Evolutionary conservation across 2,329 filamentous ascomycete genomes (phyloP), one percentile per base, ranked within the genome.

Genomic region (Macroventuria anomochaeta): DNA sequence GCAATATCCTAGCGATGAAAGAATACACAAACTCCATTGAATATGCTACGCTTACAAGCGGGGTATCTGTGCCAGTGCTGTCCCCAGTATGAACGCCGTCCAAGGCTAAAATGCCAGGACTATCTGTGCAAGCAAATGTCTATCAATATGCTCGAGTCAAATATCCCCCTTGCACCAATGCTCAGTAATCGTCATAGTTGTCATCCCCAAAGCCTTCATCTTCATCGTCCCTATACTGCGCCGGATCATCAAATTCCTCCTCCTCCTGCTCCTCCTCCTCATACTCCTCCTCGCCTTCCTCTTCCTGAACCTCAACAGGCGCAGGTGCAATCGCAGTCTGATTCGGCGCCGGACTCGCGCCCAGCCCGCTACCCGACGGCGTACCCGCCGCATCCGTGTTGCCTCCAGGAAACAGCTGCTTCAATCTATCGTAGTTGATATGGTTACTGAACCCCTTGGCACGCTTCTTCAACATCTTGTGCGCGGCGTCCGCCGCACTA

Each of bases 391-490:
- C 46, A 17, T 56, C 52, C 17, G 59, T 57, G 18, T 51, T 61
- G 4, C 54, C 46, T 6, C 43, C 66, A 3, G 62, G 68, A 18
- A 79, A 79, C 4, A 80, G 63, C 26, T 72, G 71, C 34, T 75
- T 73, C 43, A 81, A 64, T 20, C 68, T 72, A 17, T 78, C 77
- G 61, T 81, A 82, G 57, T 82, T 76, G 59, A 82, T 75, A 55
- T 76, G 68, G 31, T 72, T 75, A 52, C 74, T 76, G 66, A 79
- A 78, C 8, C 70, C 67, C 25, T 72, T 72, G 3, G 71, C 76
- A 18, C 76, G 69, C 68, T 78, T 79, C 60, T 76, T 72, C 34
- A 80, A 48, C 79, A 81, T 81, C 37, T 75, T 73, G 39, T 72
- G 63, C 17, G 70, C 75, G 1, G 78, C 78, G 29, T 81, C 79